Percentiles rank a stretch among this genome's conserved stretches.
These are phyloP conservation scores for Scheffersomyces titani DNA, from an alignment of 1,139 yeast species.

Conservation along the genomic window DNA sequence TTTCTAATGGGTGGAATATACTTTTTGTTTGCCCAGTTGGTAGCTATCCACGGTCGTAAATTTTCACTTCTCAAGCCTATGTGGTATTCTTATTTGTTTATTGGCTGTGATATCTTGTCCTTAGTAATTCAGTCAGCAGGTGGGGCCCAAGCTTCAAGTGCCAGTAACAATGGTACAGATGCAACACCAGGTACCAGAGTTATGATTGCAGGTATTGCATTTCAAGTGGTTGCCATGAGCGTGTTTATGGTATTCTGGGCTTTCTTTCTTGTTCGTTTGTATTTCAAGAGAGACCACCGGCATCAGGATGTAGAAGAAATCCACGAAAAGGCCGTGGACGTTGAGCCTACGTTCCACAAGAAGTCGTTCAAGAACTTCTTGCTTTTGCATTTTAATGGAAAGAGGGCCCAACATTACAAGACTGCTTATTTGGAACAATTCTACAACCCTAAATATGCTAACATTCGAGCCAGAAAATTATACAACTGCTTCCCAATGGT, in stretches of 20 bases:
- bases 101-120: constrained; percentile 66
- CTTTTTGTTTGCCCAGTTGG: constrained; percentile 70
- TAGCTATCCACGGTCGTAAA: constrained; percentile 66
- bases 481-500: constrained; percentile 56
- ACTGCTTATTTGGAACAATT: constrained; percentile 25
- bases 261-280: constrained; percentile 51
- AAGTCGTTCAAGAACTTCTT: constrained; percentile 28
- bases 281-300: constrained; percentile 25
- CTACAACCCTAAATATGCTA: constrained; percentile 42
- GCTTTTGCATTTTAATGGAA: constrained; percentile 29
- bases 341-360: constrained; percentile 16
- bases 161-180: constrained; percentile 35
- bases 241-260: constrained; percentile 60
- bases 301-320: neutral
- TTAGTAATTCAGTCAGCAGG: constrained; percentile 80
- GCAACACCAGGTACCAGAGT: constrained; percentile 63
- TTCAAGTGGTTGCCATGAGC: constrained; percentile 77
- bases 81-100: constrained; percentile 71
- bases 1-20: constrained; percentile 89
- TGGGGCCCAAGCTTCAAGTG: constrained; percentile 72
- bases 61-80: constrained; percentile 70
- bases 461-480: constrained; percentile 39
- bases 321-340: constrained; percentile 15
- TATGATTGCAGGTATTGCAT: constrained; percentile 80
- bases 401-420: constrained; percentile 24